A percentile compares a stretch with the other conserved stretches of the same genome.
These are phyloP conservation scores for Afroboletus lepidellus DNA, from an alignment of 1,284 basidiomycete genomes.

Conservation along the genomic window DNA sequence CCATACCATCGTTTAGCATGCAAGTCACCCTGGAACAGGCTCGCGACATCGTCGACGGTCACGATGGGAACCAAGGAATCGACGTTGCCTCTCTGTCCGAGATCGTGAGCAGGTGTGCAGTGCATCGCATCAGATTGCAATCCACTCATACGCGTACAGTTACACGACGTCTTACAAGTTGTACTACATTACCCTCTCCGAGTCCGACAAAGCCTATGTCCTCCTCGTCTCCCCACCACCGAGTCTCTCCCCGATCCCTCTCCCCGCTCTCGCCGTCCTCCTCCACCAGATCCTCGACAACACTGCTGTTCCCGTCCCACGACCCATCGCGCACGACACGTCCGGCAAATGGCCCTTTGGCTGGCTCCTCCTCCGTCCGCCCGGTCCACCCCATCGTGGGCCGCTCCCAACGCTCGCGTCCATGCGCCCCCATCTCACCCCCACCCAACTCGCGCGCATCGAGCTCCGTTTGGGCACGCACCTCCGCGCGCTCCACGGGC, in stretches of 20 bases:
- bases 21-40: slow-evolving; percentile 21
- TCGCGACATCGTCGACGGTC: slow-evolving; percentile 21
- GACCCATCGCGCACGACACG: slow-evolving; percentile 18
- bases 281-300: slow-evolving; percentile 24
- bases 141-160: slow-evolving; percentile 9
- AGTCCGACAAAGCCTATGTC: slow-evolving; percentile 21
- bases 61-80: slow-evolving; percentile 12
- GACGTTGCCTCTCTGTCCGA: slow-evolving; percentile 21
- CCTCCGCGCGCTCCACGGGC: slow-evolving; percentile 58
- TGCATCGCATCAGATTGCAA: neutral
- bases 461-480: slow-evolving; percentile 58
- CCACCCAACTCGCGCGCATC: slow-evolving; percentile 43
- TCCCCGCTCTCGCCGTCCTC: slow-evolving; percentile 23
- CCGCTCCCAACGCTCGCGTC: slow-evolving; percentile 29
- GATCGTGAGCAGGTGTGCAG: slow-evolving; percentile 26
- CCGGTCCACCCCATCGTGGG: neutral
- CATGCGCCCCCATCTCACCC: slow-evolving; percentile 41
- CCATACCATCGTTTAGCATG: too few species aligned
- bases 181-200: slow-evolving; percentile 23
- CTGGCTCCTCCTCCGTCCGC: slow-evolving; percentile 24
- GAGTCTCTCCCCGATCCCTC: slow-evolving; percentile 12
- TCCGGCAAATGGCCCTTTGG: slow-evolving; percentile 22
- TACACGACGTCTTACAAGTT: slow-evolving; percentile 18
- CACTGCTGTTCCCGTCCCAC: slow-evolving; percentile 29
- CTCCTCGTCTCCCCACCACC: slow-evolving; percentile 20